Conservation (phyloP, 139 green algal species). For the Coccomyxa sp. region DNA sequence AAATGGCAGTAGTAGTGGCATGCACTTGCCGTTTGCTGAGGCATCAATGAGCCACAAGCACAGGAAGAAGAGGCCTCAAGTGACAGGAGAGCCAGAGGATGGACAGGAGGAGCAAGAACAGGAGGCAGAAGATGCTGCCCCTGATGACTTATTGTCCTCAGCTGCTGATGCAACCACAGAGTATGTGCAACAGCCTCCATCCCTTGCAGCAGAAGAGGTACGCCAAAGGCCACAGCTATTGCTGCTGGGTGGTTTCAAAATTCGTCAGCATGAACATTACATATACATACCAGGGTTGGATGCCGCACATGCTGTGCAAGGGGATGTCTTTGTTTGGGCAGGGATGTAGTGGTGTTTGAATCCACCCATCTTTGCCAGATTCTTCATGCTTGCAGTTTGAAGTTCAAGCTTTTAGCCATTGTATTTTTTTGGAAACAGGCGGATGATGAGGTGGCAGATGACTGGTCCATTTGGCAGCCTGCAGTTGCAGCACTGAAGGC, state of each 20-base stretch:
- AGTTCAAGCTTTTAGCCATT: background rate
- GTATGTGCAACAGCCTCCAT: background rate
- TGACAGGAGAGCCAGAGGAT: background rate
- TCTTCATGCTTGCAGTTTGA: background rate
- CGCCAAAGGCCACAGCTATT: background rate
- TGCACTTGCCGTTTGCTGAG: background rate
- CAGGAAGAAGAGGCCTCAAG: background rate
- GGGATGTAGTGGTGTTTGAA: background rate
- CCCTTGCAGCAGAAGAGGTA: background rate
- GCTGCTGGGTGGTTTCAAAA: background rate
- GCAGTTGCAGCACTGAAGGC: background rate
- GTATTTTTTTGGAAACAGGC: background rate
- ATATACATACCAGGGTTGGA: background rate
- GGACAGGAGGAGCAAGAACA: background rate
- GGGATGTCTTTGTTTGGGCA: background rate
- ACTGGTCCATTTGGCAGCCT: background rate
- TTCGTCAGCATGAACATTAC: no score
- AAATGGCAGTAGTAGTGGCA: background rate
- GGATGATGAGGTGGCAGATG: background rate
- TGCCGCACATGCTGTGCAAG: background rate
- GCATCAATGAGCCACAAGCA: conserved; percentile 1
- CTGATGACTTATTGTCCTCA: no score
- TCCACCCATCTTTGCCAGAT: background rate
- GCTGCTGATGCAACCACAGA: background rate
- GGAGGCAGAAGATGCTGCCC: background rate